Conservation (phyloP, 257 asterid genomes). For the Haberlea rhodopensis region DNA sequence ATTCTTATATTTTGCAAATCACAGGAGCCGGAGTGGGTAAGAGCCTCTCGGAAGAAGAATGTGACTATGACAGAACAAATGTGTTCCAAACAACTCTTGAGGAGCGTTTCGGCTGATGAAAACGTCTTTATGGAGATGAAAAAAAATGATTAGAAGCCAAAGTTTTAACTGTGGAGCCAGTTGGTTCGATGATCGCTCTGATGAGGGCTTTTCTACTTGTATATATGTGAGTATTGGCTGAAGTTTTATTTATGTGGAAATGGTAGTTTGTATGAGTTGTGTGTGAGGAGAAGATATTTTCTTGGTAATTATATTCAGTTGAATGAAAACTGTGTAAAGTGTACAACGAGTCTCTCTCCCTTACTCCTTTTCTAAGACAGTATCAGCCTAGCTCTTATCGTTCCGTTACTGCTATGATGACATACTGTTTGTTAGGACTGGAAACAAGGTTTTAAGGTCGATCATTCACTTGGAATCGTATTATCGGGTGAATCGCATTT, state of each 20-base stretch:
- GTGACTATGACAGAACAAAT: slow-evolving; percentile 68
- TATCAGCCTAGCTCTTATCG: too few species aligned
- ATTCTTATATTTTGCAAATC: slow-evolving; percentile 2
- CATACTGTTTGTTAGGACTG: too few species aligned
- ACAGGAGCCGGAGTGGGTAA: slow-evolving; percentile 95
- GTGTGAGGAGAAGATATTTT: neutral
- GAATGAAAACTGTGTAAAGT: too few species aligned
- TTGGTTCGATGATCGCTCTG: neutral
- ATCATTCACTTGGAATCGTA: too few species aligned
- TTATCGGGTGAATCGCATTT: too few species aligned
- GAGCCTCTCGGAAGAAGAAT: slow-evolving; percentile 69
- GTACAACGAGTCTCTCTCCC: too few species aligned
- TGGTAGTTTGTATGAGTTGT: neutral
- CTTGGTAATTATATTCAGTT: neutral
- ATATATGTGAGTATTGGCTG: neutral
- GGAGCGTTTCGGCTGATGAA: slow-evolving; percentile 61
- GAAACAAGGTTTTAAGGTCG: too few species aligned
- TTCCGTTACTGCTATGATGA: too few species aligned
- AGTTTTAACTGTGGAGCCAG: neutral
- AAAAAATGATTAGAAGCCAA: slow-evolving; percentile 36
- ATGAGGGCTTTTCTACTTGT: neutral
- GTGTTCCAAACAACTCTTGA: slow-evolving; percentile 74
- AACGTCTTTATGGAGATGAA: slow-evolving; percentile 34
- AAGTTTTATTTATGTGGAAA: neutral
- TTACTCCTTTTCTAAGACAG: too few species aligned